These are phyloP conservation scores for Akanthomyces lecanii DNA, from an alignment of 2,329 filamentous ascomycete genomes.

Conservation along the genomic window DNA sequence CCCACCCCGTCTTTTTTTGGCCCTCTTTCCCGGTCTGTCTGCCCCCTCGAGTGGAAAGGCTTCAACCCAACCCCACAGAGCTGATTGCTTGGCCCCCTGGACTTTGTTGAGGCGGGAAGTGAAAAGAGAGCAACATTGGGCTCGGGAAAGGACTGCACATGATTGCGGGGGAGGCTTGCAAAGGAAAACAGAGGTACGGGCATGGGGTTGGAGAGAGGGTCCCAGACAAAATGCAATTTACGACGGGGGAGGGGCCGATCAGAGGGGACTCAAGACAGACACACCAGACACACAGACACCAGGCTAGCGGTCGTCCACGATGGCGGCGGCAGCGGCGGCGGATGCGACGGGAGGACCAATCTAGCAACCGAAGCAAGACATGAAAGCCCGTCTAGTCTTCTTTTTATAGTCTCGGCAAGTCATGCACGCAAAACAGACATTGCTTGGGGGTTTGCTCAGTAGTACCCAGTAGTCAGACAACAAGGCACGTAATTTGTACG, in stretches of 20 bases:
- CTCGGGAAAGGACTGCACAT: no score
- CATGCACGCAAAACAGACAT: not conserved
- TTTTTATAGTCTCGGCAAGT: not conserved
- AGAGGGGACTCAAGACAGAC: not conserved
- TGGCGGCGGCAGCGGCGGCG: slow-evolving; percentile 4
- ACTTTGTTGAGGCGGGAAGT: no score
- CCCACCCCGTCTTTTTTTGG: not conserved
- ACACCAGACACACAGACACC: not conserved
- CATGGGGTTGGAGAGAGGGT: not conserved
- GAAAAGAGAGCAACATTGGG: no score
- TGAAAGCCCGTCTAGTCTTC: not conserved
- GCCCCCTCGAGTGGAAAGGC: not conserved
- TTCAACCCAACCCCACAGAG: not conserved
- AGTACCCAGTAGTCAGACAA: no score
- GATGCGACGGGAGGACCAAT: slow-evolving; percentile 5
- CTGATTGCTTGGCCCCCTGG: not conserved
- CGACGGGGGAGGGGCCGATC: not conserved
- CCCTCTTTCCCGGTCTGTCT: no score
- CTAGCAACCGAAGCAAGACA: not conserved
- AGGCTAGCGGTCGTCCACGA: not conserved
- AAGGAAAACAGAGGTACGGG: no score
- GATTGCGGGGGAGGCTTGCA: not conserved
- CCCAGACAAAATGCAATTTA: not conserved
- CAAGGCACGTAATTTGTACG: no score
- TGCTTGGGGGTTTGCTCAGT: no score